Evolutionary conservation across 2,329 filamentous ascomycete genomes (phyloP), one percentile per base, ranked within the genome.

Genomic region (Aureobasidium namibiae): DNA sequence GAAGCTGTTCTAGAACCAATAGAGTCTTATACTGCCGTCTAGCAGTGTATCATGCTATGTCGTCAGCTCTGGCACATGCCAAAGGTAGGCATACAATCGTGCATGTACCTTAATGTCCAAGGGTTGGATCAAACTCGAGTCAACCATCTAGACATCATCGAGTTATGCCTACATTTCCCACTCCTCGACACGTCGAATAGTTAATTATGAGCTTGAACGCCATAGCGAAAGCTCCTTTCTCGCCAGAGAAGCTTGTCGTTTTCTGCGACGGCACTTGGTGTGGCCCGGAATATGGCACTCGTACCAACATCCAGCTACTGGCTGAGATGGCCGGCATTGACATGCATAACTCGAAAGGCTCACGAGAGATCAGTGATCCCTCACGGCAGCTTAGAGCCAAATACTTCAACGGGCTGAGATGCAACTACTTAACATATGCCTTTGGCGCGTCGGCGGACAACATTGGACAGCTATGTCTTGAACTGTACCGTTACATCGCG

Each of bases 401-500:
- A n/a, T 72, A 73, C 59, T 70, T 72, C 59, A 69, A 72, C 63
- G 70, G 70, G 29, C 61, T 70, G 10, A 11, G 9, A 21, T 41
- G 24, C 36, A 53, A 41, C 36, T 53, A 53, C 36, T 31, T 53
- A 36, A 41, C 49, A 29, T 53, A 53, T 31, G 69, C 69, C 26
- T 61, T 72, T 2, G 68, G 69, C 56, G 67, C 68, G 3, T 70
- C 69, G 0, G 69, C 70, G 0, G 68, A 69, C 6, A 65, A 67
- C 16, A 70, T 73, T 29, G 67, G 65, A 34, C 66, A 68, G 14
- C 69, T 72, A 60, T 73, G 70, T 54, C 65, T 69, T 7, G 61
- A 64, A 18, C 67, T 69, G 1, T 73, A 73, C 63, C 65, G 64
- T 10, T 73, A 68, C 61, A 71, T 73, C 21, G 69, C 72, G 1